A percentile compares a stretch with the other conserved stretches of the same genome.
Evolutionary conservation across 306 rosid species (phyloP).

Genomic region (Trifolium dubium): DNA sequence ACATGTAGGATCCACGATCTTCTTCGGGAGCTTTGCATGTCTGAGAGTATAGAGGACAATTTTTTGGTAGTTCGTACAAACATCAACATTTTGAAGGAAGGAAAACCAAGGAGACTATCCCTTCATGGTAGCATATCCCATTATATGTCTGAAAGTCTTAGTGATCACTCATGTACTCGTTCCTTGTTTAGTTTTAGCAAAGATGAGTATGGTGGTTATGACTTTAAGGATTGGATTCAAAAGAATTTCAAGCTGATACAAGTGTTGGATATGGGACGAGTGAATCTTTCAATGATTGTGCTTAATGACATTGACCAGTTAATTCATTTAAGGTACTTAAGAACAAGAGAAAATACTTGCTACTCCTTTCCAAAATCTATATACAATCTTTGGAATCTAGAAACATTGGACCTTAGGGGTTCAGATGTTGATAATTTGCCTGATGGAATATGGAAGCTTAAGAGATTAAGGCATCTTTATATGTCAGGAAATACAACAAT

Average conservation of each 20-base stretch:
- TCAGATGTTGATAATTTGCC: neutral
- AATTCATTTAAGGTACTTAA: neutral
- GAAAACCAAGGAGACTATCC: neutral
- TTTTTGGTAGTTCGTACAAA: neutral
- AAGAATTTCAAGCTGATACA: neutral
- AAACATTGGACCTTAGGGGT: neutral
- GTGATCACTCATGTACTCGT: neutral
- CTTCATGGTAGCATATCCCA: neutral
- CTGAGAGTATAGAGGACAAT: neutral
- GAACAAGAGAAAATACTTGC: neutral
- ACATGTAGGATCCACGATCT: neutral
- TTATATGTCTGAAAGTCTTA: neutral
- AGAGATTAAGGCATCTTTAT: neutral
- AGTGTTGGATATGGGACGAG: neutral
- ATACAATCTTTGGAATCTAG: neutral
- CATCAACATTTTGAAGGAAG: neutral
- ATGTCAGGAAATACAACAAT: neutral
- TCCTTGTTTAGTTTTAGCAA: neutral
- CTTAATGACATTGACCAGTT: no score
- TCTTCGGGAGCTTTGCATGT: neutral
- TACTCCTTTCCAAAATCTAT: neutral
- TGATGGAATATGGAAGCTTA: slow-evolving; percentile 2
- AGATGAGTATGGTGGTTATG: neutral
- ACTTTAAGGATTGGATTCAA: neutral
- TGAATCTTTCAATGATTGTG: no score